Base-by-base conservation (phyloP, 768 basidiomycete species). In the Tulasnella sp. region DNA sequence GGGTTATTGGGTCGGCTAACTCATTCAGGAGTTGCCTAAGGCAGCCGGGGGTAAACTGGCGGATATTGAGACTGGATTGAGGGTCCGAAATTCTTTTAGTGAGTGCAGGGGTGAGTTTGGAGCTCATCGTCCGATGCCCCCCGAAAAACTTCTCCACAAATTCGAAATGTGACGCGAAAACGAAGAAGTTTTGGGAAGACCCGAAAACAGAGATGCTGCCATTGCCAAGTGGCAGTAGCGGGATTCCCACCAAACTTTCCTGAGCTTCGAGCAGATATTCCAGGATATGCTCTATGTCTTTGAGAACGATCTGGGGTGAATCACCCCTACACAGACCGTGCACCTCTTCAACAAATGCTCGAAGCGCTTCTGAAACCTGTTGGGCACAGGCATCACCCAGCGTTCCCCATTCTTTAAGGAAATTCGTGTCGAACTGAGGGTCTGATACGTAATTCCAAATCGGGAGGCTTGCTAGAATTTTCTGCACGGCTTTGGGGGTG, bases 211-310 rank as follows among this genome's bases (percentile, higher is more conserved):
- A 16, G 37, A 77, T 14, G 28, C 5, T 18, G 3, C 76, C 76
- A 54, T 60, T 77, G 24, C 37, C 50, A 54, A 77, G 46, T 34
- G 44, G 76, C 24, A 77, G 50, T 6, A 77, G 28, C 76, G 76
- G 28, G 31, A 77, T 44, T 24, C 58, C 58, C 12, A 46, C 58
- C 76, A 77, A n/a, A 77, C 40, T 40, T 16, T 46, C n/a, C 24
- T 77, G 34, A 4, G 42, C 76, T 58, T 41, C 48, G 58, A 77
- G 24, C n/a, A 77, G 76, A 54, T 46, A 77, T 16, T 5, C 24
- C 3, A 77, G 40, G 9, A 77, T 48, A 31, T 48, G 41, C 12
- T 75, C 74, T 22, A 75, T 16, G 74, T 75, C 41, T n/a, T 42
- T n/a, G 24, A 16, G 41, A 37, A 4, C 5, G 3, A 75, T 28